Evolutionary conservation across 2,329 filamentous ascomycete genomes (phyloP).

Genomic region (Gaeumannomyces tritici): DNA sequence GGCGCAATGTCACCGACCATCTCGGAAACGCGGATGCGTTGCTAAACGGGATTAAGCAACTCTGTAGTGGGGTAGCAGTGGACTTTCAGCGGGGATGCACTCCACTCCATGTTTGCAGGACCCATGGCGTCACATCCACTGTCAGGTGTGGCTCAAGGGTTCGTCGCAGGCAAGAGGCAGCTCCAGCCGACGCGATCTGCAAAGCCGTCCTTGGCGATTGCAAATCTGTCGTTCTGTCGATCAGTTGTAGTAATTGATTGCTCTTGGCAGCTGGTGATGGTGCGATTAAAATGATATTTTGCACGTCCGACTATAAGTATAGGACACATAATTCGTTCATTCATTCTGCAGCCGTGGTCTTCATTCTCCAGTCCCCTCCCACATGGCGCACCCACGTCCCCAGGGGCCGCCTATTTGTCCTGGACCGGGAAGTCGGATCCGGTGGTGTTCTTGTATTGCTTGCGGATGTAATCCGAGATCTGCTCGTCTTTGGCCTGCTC

Average conservation of each 20-base stretch:
- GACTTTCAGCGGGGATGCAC: not conserved
- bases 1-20: no score
- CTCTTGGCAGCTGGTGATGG: no score
- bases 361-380: not conserved
- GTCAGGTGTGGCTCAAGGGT: no score
- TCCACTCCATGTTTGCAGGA: no score
- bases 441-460: constrained; percentile 58
- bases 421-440: constrained; percentile 61
- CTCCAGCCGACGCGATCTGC: not conserved
- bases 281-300: not conserved
- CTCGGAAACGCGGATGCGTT: no score
- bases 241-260: not conserved
- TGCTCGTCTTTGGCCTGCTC: constrained; percentile 81
- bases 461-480: constrained; percentile 63
- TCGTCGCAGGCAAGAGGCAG: no score
- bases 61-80: not conserved
- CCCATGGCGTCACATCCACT: not conserved
- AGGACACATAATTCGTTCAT: not conserved
- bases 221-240: not conserved
- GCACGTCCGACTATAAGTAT: no score
- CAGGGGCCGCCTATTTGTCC: constrained; percentile 53
- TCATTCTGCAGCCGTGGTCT: not conserved
- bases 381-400: not conserved
- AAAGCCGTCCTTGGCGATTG: not conserved
- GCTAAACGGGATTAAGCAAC: not conserved